These are phyloP conservation scores for Aureobasidium mangrovei DNA, from an alignment of 2,329 filamentous ascomycete species.

Conservation along the genomic window DNA sequence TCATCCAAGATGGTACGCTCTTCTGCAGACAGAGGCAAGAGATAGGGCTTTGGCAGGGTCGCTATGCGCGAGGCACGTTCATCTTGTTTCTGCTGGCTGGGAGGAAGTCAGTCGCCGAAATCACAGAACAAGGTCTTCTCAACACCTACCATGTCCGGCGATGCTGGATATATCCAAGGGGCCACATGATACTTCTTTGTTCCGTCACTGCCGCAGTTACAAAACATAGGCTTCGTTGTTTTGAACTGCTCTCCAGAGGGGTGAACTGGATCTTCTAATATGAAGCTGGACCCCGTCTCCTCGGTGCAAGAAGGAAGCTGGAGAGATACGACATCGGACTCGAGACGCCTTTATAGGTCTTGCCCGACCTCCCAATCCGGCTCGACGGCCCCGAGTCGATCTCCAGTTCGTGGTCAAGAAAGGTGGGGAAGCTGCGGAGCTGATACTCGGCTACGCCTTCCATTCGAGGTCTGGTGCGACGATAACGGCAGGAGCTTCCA, in stretches of 20 bases:
- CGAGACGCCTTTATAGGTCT: conserved; percentile 1
- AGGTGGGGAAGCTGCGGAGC: neutral
- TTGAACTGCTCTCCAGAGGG: neutral
- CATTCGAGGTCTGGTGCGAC: neutral
- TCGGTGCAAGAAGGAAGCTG: neutral
- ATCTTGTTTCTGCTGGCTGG: conserved; percentile 68
- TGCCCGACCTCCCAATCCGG: neutral
- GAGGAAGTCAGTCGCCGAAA: neutral
- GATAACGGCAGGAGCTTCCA: conserved; percentile 3
- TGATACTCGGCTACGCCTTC: neutral
- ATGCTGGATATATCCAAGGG: neutral
- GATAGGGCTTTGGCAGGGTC: conserved; percentile 57
- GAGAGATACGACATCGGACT: neutral
- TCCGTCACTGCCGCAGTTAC: neutral
- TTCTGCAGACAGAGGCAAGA: conserved; percentile 50
- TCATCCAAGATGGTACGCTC: conserved; percentile 62
- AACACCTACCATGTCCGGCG: conserved; percentile 1
- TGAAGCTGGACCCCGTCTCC: neutral
- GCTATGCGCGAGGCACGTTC: conserved; percentile 64
- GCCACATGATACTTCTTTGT: conserved; percentile 1
- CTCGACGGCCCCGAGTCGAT: no score
- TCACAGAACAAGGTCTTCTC: neutral
- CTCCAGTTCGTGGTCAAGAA: neutral
- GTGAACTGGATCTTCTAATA: neutral
- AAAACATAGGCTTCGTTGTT: neutral